Conservation (phyloP, 2,329 filamentous ascomycete species). For the Diaporthe ilicicola region DNA sequence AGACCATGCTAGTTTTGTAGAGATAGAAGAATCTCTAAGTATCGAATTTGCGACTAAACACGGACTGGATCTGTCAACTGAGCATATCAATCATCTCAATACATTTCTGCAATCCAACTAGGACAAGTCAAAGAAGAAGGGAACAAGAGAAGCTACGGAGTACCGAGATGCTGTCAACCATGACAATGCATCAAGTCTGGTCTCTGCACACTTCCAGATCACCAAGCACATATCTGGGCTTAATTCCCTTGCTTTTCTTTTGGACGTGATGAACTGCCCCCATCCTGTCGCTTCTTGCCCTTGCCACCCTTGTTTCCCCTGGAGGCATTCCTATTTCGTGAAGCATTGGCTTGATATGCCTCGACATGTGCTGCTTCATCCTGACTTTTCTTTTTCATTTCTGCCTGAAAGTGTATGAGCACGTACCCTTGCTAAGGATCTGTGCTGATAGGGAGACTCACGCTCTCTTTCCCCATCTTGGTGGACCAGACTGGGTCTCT, state of each 20-base stretch:
- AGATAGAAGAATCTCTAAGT: too few relatives aligned
- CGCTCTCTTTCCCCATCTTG: neutral
- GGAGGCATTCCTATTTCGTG: neutral
- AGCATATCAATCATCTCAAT: too few relatives aligned
- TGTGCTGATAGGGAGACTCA: neutral
- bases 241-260: neutral
- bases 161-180: neutral
- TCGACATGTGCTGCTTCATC: neutral
- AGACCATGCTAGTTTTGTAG: too few relatives aligned
- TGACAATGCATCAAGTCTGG: neutral
- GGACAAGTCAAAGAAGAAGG: too few relatives aligned
- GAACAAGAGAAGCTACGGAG: too few relatives aligned
- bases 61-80: too few relatives aligned
- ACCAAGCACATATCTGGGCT: neutral
- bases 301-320: neutral
- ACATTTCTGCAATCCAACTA: too few relatives aligned
- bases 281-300: neutral
- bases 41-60: too few relatives aligned
- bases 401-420: neutral
- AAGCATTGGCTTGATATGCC: neutral
- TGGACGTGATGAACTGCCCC: neutral
- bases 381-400: neutral
- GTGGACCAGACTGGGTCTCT: neutral
- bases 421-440: neutral
- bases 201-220: neutral